Base-by-base conservation (phyloP, 352 stramenopile genomes). In the Pythium chondricola region DNA sequence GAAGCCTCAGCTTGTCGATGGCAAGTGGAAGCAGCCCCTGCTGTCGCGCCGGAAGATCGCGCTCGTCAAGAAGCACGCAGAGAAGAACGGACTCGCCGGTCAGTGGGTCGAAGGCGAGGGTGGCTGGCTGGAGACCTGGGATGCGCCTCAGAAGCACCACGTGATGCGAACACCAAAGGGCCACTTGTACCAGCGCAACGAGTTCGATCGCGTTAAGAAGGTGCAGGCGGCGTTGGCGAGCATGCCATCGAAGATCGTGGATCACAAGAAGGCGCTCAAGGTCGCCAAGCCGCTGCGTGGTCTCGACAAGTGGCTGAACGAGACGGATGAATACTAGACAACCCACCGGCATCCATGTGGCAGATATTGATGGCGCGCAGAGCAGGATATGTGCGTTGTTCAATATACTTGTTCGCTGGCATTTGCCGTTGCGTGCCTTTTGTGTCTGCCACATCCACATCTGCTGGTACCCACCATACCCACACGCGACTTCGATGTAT, bases 221-320 rank as follows among this genome's bases (percentile, higher is more conserved):
- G 69, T 93, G 39, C 82, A 93, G 57, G 77, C 79, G 43, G 82
- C 82, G 48, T 53, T 93, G 42, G 79, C 54, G n/a, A 67, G 65
- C 24, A 94, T 94, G 83, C 79, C 80, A 26, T 62, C 56, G 60
- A 94, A 94, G 75, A 83, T 94, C 52, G 78, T 74, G 27, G 83
- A 91, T 9, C 83, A 94, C 67, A 90, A 89, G 70, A 91, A 91
- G 61, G 70, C 78, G 2, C 43, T 92, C 35, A 85, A 89, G 65
- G 64, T 74, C 45, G 52, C 80, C 44, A 94, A 94, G 65, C 83
- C 83, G 14, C 69, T 94, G 55, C 87, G 88, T 66, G 83, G 83
- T 25, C 69, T 94, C 21, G 80, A 94, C 56, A 91, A 92, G 66
- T 94, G 83, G 83, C 72, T 94, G 33, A 91, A 85, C 59, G 83